A percentile compares a stretch with the other conserved stretches of the same genome.
Evolutionary conservation across 23 red algal genomes (phyloP).

Genomic region (Gracilaria domingensis): DNA sequence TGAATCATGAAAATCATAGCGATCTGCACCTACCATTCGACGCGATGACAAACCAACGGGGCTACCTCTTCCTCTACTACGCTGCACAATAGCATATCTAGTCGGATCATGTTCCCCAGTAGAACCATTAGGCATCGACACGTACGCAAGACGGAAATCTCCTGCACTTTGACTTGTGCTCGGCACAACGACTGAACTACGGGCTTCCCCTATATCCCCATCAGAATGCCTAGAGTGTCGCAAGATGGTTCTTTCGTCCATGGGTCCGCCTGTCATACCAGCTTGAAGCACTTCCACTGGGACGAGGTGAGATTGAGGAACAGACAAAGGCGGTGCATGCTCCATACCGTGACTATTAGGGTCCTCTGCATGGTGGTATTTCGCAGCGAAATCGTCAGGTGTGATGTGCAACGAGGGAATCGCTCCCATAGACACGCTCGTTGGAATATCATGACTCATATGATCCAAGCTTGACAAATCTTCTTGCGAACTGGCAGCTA

Average conservation of each 20-base stretch:
- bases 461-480: slow-evolving; percentile 43
- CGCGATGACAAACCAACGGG: background rate
- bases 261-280: background rate
- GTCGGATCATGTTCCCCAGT: slow-evolving; percentile 8
- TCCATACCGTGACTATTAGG: slow-evolving; percentile 4
- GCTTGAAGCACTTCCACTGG: slow-evolving; percentile 30
- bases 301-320: slow-evolving; percentile 23
- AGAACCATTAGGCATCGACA: slow-evolving; percentile 17
- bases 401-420: slow-evolving; percentile 45
- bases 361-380: slow-evolving; percentile 10
- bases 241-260: background rate
- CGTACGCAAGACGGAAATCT: slow-evolving; percentile 23
- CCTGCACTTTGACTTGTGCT: background rate
- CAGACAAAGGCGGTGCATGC: slow-evolving; percentile 22
- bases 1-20: background rate
- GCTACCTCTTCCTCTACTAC: slow-evolving; percentile 3
- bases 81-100: slow-evolving; percentile 11
- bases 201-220: background rate
- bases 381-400: slow-evolving; percentile 68
- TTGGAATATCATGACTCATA: slow-evolving; percentile 35
- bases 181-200: background rate
- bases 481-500: slow-evolving; percentile 18
- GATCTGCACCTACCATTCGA: background rate
- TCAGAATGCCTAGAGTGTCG: slow-evolving; percentile 8
- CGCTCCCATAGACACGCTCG: slow-evolving; percentile 49